These are phyloP conservation scores for Penicillium paradoxum DNA, from an alignment of 495 filamentous ascomycete species.

Conservation along the genomic window DNA sequence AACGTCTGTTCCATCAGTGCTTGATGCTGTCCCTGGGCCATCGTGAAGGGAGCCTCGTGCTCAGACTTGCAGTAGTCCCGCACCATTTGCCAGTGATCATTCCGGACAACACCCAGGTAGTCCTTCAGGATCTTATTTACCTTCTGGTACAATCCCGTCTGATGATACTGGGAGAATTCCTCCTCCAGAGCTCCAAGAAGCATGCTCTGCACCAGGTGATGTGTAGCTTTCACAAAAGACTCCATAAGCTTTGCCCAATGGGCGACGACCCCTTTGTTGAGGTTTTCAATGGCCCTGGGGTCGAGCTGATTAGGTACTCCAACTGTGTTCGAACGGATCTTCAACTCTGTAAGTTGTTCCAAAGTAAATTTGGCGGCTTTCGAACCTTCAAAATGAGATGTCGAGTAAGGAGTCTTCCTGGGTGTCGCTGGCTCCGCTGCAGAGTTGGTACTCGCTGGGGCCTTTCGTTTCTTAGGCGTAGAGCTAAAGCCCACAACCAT, in stretches of 20 bases:
- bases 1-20: conserved; percentile 6
- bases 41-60: conserved; percentile 32
- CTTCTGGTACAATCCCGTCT: conserved; percentile 30
- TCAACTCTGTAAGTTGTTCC: conserved; percentile 29
- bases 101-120: conserved; percentile 23
- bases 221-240: conserved; percentile 26
- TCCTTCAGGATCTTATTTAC: conserved; percentile 7
- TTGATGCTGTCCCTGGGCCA: conserved; percentile 23
- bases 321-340: conserved; percentile 33
- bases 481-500: not conserved
- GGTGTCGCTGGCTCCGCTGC: not conserved
- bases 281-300: conserved; percentile 37
- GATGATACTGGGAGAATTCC: conserved; percentile 32
- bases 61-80: conserved; percentile 28
- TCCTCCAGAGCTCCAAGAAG: conserved; percentile 27
- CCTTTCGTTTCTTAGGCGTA: conserved; percentile 18
- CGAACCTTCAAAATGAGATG: not conserved
- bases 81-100: conserved; percentile 19
- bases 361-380: conserved; percentile 21
- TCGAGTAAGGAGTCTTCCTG: not conserved
- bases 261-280: conserved; percentile 34
- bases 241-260: conserved; percentile 36
- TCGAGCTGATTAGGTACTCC: conserved; percentile 39
- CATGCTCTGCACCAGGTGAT: conserved; percentile 26
- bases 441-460: not conserved